phyloP scores from a whole-genome alignment of 495 filamentous ascomycete species.

The Acidomyces sp. region DNA sequence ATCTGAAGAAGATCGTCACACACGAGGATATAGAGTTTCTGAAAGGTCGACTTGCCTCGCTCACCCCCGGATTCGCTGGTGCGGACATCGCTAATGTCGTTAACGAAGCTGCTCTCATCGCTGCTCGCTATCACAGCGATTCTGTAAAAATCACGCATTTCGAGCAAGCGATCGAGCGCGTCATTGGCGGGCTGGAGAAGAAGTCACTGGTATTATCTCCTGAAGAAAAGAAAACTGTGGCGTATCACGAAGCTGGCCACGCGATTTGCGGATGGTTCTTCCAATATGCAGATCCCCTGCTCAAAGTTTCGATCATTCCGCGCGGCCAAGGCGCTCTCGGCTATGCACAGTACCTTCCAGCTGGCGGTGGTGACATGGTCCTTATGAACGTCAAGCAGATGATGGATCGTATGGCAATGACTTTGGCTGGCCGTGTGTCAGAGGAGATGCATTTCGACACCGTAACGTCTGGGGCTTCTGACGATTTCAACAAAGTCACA shows the following conservation, averaged over 20 bases:
- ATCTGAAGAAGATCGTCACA: conserved; percentile 84
- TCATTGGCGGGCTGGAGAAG: conserved; percentile 90
- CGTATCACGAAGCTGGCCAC: conserved; percentile 96
- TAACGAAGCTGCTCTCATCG: conserved; percentile 73
- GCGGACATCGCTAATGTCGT: conserved; percentile 24
- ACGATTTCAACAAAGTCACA: conserved; percentile 98
- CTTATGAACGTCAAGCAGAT: conserved; percentile 89
- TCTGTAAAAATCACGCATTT: conserved; percentile 78
- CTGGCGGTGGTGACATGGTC: conserved; percentile 68
- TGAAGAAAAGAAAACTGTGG: conserved; percentile 85
- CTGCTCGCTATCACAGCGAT: conserved; percentile 65
- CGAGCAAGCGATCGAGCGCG: conserved; percentile 93
- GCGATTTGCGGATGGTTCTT: conserved; percentile 99
- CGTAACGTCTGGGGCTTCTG: conserved; percentile 83
- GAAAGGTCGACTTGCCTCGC: conserved; percentile 70
- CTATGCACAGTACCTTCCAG: conserved; percentile 92
- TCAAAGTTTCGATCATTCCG: conserved; percentile 97
- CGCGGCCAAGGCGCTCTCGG: conserved; percentile 86
- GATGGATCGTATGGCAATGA: conserved; percentile 99
- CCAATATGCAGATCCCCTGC: conserved; percentile 85
- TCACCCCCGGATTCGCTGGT: conserved; percentile 92
- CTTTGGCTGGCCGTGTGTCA: conserved; percentile 80
- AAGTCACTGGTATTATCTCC: conserved; percentile 86
- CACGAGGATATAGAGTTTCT: conserved; percentile 76
- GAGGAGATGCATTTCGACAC: conserved; percentile 95